phyloP scores from a whole-genome alignment of 2,329 filamentous ascomycete species.

The Diaporthe citrichinensis region DNA sequence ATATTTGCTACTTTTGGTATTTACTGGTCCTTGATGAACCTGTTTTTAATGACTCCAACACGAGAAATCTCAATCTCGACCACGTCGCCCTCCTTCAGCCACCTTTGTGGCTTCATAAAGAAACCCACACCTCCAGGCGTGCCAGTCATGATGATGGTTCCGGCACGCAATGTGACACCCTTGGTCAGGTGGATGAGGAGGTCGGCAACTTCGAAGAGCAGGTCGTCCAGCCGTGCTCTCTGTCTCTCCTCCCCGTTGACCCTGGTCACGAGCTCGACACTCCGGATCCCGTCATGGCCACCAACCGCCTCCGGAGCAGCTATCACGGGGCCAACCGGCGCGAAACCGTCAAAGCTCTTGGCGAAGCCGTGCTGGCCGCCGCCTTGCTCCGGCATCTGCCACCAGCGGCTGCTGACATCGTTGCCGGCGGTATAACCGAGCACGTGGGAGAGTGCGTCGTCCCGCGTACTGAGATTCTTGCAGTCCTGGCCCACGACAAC shows the following conservation, averaged over 20 bases:
- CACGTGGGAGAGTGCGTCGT: constrained; percentile 62
- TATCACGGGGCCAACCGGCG: constrained; percentile 63
- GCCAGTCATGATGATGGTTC: constrained; percentile 61
- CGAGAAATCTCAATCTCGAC: constrained; percentile 53
- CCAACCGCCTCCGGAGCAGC: constrained; percentile 39
- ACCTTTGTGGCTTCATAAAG: constrained; percentile 51
- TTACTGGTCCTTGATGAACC: constrained; percentile 42
- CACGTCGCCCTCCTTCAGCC: constrained; percentile 53
- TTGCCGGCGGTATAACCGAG: constrained; percentile 71
- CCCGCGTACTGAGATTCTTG: constrained; percentile 59
- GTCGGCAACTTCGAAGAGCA: constrained; percentile 59
- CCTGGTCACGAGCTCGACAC: constrained; percentile 46
- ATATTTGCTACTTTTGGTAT: background rate
- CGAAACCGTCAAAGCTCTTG: constrained; percentile 66
- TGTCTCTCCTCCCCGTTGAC: constrained; percentile 64
- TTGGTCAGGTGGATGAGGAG: constrained; percentile 57
- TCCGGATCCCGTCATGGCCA: background rate
- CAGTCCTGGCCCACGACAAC: constrained; percentile 63
- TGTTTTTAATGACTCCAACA: constrained; percentile 45
- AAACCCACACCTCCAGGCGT: constrained; percentile 58
- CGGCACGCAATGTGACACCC: constrained; percentile 58
- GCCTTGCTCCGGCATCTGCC: constrained; percentile 59
- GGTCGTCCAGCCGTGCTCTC: constrained; percentile 55
- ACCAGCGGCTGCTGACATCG: constrained; percentile 64
- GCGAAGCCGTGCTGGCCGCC: constrained; percentile 63